phyloP scores from a whole-genome alignment of 2,329 filamentous ascomycete genomes.

The Colletotrichum ledebouriae region DNA sequence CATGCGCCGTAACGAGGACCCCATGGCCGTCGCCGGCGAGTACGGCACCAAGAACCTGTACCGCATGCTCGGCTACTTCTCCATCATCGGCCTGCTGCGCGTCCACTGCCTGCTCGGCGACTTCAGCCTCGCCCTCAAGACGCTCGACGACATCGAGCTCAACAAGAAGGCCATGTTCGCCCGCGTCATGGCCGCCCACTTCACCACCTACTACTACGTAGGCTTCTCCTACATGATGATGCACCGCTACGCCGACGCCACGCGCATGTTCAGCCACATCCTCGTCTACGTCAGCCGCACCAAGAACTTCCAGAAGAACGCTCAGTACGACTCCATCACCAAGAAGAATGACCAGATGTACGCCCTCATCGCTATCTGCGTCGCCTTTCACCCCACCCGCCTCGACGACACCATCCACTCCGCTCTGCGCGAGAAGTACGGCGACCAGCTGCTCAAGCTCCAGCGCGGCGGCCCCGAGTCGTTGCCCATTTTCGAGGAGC shows the following conservation, averaged over 20 bases:
- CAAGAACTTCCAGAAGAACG: conserved; percentile 99
- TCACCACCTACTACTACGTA: conserved; percentile 99
- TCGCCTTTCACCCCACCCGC: conserved; percentile 96
- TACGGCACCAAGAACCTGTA: conserved; percentile 96
- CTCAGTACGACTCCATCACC: conserved; percentile 96
- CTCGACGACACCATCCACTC: conserved; percentile 99
- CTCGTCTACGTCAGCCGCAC: conserved; percentile 98
- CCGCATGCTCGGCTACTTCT: conserved; percentile 99
- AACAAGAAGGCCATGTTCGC: conserved; percentile 99
- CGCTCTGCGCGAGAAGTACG: conserved; percentile 97
- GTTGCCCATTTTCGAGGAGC: conserved; percentile 96
- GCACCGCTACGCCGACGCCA: conserved; percentile 98
- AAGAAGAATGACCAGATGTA: conserved; percentile 99
- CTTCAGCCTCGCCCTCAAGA: conserved; percentile 98
- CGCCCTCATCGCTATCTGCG: conserved; percentile 97
- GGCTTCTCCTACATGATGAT: conserved; percentile 99
- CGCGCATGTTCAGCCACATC: conserved; percentile 99
- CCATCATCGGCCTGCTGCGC: conserved; percentile 95
- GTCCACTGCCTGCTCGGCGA: conserved; percentile 97
- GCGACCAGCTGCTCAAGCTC: conserved; percentile 96
- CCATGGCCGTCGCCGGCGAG: conserved; percentile 88
- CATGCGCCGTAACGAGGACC: conserved; percentile 94
- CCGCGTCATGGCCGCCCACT: conserved; percentile 98
- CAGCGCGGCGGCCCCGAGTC: conserved; percentile 96
- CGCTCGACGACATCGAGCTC: conserved; percentile 98